Evolutionary conservation across 768 basidiomycete genomes (phyloP), one percentile per base, ranked within the genome.

Genomic region (Rhodotorula graminis): DNA sequence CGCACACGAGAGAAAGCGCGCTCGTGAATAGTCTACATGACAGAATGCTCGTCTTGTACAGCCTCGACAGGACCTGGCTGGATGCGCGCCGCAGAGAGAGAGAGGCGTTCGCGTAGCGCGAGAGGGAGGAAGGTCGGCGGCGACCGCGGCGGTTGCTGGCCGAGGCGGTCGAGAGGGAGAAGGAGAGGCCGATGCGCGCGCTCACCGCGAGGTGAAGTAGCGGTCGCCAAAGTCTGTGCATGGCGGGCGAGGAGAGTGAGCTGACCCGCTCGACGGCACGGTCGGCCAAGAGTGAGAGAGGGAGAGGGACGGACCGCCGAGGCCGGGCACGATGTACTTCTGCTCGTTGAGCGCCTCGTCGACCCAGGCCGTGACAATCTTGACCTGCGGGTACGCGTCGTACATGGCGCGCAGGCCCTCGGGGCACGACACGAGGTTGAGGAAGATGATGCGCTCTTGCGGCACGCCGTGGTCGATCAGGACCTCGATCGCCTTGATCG

Each of bases 401-500:
- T 70, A 56, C 65, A 77, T 72, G 16, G 73, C 71, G 29, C 70
- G 53, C 44, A 79, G 67, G 10, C 79, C 79, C 59, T 79, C 79
- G 44, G 79, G 79, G 18, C 66, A 73, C 50, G 79, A 77, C 40
- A 79, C 73, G 64, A 79, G 74, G 74, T 78, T 78, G 64, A 79
- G 73, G 73, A 79, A 79, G 71, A 79, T 73, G 74, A 79, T 79
- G 25, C 92, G 87, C 70, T 96, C 93, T 81, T 96, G 92, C 25
- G 91, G 89, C 44, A 99, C 96, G 29, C 91, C 91, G 78, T 92
- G 88, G 59, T 92, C 90, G 81, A 90, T 88, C 21, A 98, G 84
- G 8, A 98, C 90, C 80, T 98, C 95, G 64, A 97, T 90, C 0
- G 96, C 96, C 80, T 98, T 97, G 82, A 94, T 93, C 15, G 94